Conservation (phyloP, 2,329 filamentous ascomycete genomes). For the Phialemonium atrogriseum region DNA sequence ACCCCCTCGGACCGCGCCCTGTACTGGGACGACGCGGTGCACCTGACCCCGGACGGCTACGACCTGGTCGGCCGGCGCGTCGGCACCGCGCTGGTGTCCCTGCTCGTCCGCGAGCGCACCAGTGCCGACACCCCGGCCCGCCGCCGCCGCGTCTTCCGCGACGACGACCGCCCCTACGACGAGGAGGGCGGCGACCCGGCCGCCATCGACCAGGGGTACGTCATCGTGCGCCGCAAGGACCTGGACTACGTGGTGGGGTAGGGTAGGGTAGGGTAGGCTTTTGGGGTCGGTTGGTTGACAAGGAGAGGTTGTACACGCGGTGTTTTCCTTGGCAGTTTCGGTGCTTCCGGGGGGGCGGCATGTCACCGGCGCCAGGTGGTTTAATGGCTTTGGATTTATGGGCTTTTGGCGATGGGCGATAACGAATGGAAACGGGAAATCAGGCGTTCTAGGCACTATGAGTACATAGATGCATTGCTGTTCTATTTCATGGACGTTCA, state of each 20-base stretch:
- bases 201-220: constrained; percentile 41
- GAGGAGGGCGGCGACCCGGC: constrained; percentile 41
- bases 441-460: too few species aligned
- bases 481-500: too few species aligned
- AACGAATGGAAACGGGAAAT: too few species aligned
- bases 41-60: constrained; percentile 51
- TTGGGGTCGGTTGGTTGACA: not conserved
- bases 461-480: too few species aligned
- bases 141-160: constrained; percentile 18
- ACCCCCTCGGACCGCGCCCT: constrained; percentile 31
- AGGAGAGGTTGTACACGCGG: not conserved
- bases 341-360: not conserved
- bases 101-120: constrained; percentile 22
- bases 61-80: constrained; percentile 52
- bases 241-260: constrained; percentile 29
- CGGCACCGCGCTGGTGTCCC: constrained; percentile 40
- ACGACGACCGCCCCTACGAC: constrained; percentile 34
- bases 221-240: constrained; percentile 44
- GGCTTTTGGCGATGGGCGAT: too few species aligned
- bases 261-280: not conserved
- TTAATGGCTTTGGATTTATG: too few species aligned
- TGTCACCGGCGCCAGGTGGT: not conserved
- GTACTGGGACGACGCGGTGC: constrained; percentile 55
- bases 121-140: constrained; percentile 11
- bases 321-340: not conserved